These are phyloP conservation scores for Nannizziopsis barbatae DNA, from an alignment of 2,329 filamentous ascomycete species.

Conservation along the genomic window DNA sequence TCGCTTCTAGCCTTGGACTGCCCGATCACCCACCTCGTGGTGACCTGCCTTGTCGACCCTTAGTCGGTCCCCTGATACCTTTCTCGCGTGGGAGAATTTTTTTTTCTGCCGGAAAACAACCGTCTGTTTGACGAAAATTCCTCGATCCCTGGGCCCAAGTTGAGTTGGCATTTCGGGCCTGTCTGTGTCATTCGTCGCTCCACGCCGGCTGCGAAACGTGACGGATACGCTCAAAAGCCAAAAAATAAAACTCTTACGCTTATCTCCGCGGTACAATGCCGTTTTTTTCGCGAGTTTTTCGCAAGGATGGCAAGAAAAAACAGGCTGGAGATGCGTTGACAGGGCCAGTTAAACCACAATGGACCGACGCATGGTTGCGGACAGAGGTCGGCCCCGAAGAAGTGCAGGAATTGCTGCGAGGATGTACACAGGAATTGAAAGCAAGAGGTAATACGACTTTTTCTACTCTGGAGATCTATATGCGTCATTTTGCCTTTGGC, in stretches of 20 bases:
- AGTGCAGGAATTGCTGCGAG: conserved; percentile 72
- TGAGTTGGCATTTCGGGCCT: not conserved
- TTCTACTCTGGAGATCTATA: conserved; percentile 14
- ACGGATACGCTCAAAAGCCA: not conserved
- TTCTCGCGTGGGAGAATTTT: not conserved
- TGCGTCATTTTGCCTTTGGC: not conserved
- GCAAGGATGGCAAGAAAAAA: conserved; percentile 56
- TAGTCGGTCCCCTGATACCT: not conserved
- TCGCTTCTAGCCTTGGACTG: conserved; percentile 1
- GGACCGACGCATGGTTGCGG: conserved; percentile 80
- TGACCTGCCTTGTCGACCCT: conserved; percentile 16
- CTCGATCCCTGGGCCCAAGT: not conserved
- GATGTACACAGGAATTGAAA: conserved; percentile 86
- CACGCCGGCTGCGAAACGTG: not conserved
- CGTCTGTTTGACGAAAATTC: not conserved
- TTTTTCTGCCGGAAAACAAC: not conserved
- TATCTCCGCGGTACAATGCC: conserved; percentile 35
- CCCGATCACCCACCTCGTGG: conserved; percentile 37
- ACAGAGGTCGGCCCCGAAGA: conserved; percentile 77
- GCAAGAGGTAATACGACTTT: conserved; percentile 59
- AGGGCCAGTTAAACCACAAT: conserved; percentile 58
- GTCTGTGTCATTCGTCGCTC: not conserved
- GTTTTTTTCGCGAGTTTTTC: conserved; percentile 54
- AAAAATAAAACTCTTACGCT: not conserved
- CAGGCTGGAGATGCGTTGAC: conserved; percentile 42